A percentile compares a stretch with the other conserved stretches of the same genome.
phyloP scores from a whole-genome alignment of 306 rosid genomes.

The Rosa lucieae region DNA sequence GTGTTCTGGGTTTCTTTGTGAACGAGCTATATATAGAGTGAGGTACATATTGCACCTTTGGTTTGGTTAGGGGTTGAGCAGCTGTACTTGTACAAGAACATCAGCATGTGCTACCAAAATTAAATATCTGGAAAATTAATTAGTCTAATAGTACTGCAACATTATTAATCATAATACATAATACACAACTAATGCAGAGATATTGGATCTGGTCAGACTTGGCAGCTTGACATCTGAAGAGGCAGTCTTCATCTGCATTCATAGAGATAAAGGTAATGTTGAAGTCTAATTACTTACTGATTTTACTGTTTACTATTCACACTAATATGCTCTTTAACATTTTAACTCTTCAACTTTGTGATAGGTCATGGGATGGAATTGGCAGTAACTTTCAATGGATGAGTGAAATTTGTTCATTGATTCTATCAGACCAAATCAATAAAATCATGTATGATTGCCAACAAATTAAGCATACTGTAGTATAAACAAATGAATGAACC shows the following conservation, averaged over 20 bases:
- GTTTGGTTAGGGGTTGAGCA: neutral
- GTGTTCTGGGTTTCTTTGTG: neutral
- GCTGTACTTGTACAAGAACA: neutral
- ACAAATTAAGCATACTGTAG: neutral
- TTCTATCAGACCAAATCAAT: neutral
- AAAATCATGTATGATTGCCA: neutral
- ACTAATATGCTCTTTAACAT: neutral
- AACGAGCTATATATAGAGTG: neutral
- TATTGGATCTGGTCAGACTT: neutral
- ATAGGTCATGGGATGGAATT: neutral
- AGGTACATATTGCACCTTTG: neutral
- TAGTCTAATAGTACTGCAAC: neutral
- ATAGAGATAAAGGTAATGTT: neutral
- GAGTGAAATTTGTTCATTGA: neutral
- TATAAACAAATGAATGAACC: neutral
- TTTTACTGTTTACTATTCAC: neutral
- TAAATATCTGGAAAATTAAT: neutral
- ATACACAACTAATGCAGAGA: neutral
- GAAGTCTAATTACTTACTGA: neutral
- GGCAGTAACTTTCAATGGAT: neutral
- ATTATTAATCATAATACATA: neutral
- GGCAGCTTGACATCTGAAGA: neutral
- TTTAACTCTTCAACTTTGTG: neutral
- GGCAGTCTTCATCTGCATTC: neutral
- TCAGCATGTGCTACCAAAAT: conserved; percentile 5